Percentiles rank a stretch among this genome's conserved stretches.
phyloP scores from a whole-genome alignment of 169 alveolate species.

The Plasmodium gonderi region DNA sequence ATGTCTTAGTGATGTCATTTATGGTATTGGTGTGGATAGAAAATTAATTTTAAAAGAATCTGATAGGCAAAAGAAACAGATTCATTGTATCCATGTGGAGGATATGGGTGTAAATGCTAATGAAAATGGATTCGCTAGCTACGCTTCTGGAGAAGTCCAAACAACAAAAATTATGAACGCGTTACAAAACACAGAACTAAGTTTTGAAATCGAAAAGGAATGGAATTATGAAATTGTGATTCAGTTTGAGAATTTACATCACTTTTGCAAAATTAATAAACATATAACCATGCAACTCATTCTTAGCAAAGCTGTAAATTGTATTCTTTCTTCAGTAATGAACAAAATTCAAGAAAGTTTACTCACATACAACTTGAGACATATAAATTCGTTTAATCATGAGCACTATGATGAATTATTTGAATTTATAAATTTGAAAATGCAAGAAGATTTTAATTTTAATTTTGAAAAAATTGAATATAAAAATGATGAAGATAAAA shows the following conservation, averaged over 20 bases:
- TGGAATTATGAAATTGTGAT: slow-evolving; percentile 90
- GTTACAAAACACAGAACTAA: slow-evolving; percentile 8
- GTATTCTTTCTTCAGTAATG: slow-evolving; percentile 56
- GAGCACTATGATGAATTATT: slow-evolving; percentile 54
- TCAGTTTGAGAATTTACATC: slow-evolving; percentile 87
- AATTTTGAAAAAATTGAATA: slow-evolving; percentile 11
- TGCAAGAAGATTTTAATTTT: slow-evolving; percentile 33
- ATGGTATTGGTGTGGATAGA: slow-evolving; percentile 82
- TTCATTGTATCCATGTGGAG: slow-evolving; percentile 13
- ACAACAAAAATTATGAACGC: slow-evolving; percentile 18
- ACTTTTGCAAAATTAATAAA: slow-evolving; percentile 79
- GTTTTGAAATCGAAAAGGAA: slow-evolving; percentile 60
- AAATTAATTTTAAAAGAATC: slow-evolving; percentile 32
- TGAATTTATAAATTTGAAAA: slow-evolving; percentile 24
- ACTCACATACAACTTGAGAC: slow-evolving; percentile 58
- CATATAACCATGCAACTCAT: slow-evolving; percentile 41
- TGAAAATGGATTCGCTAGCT: too few species aligned
- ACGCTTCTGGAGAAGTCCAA: not conserved
- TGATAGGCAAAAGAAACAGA: not conserved
- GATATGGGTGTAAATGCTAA: not conserved
- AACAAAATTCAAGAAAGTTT: slow-evolving; percentile 18
- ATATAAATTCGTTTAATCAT: slow-evolving; percentile 75
- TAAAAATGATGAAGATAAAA: slow-evolving; percentile 56
- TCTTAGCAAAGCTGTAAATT: slow-evolving; percentile 55
- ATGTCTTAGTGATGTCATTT: slow-evolving; percentile 88